A percentile compares a stretch with the other conserved stretches of the same genome.
These are phyloP conservation scores for Tilletia walkeri DNA, from an alignment of 1,284 basidiomycete species.

Conservation along the genomic window DNA sequence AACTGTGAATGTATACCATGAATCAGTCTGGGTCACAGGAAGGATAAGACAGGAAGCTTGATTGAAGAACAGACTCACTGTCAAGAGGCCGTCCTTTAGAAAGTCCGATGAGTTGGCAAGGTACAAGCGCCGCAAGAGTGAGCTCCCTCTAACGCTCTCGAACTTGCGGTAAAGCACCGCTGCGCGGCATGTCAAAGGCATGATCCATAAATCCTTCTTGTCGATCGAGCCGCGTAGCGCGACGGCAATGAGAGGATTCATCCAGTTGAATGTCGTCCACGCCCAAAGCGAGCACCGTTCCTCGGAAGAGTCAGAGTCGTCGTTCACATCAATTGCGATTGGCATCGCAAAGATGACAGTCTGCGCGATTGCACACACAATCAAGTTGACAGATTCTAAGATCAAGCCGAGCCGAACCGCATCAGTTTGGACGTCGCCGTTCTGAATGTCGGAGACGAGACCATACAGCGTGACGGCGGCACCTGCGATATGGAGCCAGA, in stretches of 20 bases:
- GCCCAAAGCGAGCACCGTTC: conserved; percentile 72
- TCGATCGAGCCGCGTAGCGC: conserved; percentile 29
- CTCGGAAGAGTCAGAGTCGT: conserved; percentile 60
- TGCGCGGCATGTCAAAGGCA: conserved; percentile 28
- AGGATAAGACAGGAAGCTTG: no score
- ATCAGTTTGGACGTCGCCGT: background rate
- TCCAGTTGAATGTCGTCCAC: conserved; percentile 76
- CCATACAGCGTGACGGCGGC: background rate
- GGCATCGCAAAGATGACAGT: conserved; percentile 12
- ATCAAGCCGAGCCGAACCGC: background rate
- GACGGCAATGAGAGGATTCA: conserved; percentile 57
- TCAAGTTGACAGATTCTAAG: background rate
- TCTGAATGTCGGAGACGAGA: background rate
- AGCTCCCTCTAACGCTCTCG: background rate
- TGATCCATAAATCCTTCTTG: conserved; percentile 33
- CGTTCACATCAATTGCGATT: background rate
- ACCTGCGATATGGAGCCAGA: background rate
- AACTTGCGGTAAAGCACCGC: conserved; percentile 30
- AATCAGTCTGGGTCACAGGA: no score
- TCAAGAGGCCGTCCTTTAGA: conserved; percentile 28
- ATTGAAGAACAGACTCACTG: conserved; percentile 3
- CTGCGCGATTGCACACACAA: background rate
- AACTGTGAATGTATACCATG: conserved; percentile 6
- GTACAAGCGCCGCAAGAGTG: conserved; percentile 23
- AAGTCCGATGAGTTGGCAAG: conserved; percentile 34